Evolutionary conservation across 2,329 filamentous ascomycete species (phyloP).

Genomic region (Scedosporium minutisporum): DNA sequence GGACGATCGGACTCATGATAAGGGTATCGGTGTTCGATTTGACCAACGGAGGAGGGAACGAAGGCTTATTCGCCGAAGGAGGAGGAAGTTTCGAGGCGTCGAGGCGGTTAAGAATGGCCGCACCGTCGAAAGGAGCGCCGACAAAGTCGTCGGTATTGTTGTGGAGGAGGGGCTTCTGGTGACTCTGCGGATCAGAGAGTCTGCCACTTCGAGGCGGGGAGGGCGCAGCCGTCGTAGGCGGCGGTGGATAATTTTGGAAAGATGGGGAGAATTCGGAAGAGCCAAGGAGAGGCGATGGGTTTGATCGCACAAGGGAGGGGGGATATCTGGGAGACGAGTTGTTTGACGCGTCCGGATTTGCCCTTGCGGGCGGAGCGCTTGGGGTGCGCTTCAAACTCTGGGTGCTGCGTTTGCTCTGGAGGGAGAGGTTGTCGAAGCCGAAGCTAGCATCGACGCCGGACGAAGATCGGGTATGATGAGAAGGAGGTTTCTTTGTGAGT

Average conservation of each 20-base stretch:
- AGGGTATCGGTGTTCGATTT: conserved; percentile 12
- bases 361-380: conserved; percentile 44
- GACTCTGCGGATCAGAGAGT: conserved; percentile 17
- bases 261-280: conserved; percentile 35
- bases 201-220: conserved; percentile 12
- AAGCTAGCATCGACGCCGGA: conserved; percentile 40
- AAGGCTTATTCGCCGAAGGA: conserved; percentile 16
- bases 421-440: conserved; percentile 42
- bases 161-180: conserved; percentile 14
- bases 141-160: conserved; percentile 45
- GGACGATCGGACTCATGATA: conserved; percentile 43
- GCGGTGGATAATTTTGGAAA: conserved; percentile 8
- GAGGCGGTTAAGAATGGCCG: conserved; percentile 50
- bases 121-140: conserved; percentile 57
- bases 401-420: conserved; percentile 55
- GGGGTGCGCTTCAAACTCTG: conserved; percentile 52
- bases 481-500: conserved; percentile 54
- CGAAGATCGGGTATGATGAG: conserved; percentile 34
- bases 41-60: conserved; percentile 16
- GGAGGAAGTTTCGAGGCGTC: conserved; percentile 34
- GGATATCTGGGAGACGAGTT: conserved; percentile 38
- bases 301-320: conserved; percentile 28
- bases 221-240: conserved; percentile 9
- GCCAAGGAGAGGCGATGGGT: conserved; percentile 36
- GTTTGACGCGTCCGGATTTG: conserved; percentile 39